These are phyloP conservation scores for Mycosphaerelloides madeirae DNA, from an alignment of 2,329 filamentous ascomycete genomes.

Conservation along the genomic window DNA sequence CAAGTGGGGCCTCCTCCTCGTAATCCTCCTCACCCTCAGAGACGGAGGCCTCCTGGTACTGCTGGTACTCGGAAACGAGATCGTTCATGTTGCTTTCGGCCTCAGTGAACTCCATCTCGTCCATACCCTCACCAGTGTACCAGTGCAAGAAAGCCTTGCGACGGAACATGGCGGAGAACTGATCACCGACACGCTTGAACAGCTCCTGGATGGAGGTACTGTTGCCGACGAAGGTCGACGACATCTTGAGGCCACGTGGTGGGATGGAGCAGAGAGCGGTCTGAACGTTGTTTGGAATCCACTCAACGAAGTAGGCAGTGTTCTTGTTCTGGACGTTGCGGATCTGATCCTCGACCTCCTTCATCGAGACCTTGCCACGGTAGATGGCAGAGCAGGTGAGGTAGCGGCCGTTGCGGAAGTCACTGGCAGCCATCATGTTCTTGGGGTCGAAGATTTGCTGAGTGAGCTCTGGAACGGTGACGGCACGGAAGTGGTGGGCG, in stretches of 20 bases:
- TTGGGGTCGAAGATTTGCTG: slow-evolving; percentile 99
- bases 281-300: slow-evolving; percentile 99
- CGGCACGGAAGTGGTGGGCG: slow-evolving; percentile 92
- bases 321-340: slow-evolving; percentile 99
- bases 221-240: slow-evolving; percentile 97
- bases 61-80: slow-evolving; percentile 98
- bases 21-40: slow-evolving; percentile 97
- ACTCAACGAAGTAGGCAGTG: slow-evolving; percentile 98
- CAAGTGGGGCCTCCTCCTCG: slow-evolving; percentile 72
- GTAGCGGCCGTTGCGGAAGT: slow-evolving; percentile 99
- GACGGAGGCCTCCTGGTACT: slow-evolving; percentile 98
- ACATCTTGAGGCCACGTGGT: slow-evolving; percentile 97
- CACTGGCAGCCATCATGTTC: slow-evolving; percentile 99
- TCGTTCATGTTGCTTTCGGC: slow-evolving; percentile 99
- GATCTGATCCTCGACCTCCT: slow-evolving; percentile 99
- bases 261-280: slow-evolving; percentile 98
- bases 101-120: slow-evolving; percentile 99
- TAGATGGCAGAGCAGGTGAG: slow-evolving; percentile 99
- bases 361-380: slow-evolving; percentile 99
- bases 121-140: slow-evolving; percentile 99
- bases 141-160: slow-evolving; percentile 99
- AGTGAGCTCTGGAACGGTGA: slow-evolving; percentile 95
- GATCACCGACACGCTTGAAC: slow-evolving; percentile 99
- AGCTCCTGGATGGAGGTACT: slow-evolving; percentile 99
- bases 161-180: slow-evolving; percentile 99